Conservation (phyloP, 371 early-diverging fungal species). For the Conidiobolus incongruus region DNA sequence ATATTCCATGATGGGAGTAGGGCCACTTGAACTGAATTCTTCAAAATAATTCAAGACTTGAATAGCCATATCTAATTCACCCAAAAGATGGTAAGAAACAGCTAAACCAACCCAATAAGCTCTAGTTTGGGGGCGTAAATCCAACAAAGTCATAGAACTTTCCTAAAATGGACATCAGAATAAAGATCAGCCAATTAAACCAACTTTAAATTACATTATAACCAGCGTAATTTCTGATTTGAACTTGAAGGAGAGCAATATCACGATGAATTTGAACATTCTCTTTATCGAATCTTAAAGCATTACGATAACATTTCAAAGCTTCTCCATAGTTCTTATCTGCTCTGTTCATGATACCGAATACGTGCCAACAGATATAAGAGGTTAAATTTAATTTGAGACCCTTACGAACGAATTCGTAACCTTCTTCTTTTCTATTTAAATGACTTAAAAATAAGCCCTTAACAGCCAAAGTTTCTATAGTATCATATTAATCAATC, state of each 20-base stretch:
- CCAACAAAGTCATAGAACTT: constrained; percentile 39
- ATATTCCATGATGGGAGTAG: constrained; percentile 17
- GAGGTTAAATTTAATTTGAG: constrained; percentile 52
- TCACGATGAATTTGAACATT: constrained; percentile 83
- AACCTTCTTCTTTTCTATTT: constrained; percentile 79
- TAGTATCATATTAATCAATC: too few relatives aligned
- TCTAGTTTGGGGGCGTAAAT: constrained; percentile 38
- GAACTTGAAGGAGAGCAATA: constrained; percentile 64
- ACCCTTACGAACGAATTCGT: constrained; percentile 70
- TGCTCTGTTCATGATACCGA: constrained; percentile 69
- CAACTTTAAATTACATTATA: constrained; percentile 45
- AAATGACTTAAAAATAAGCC: constrained; percentile 74
- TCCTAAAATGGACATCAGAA: too few relatives aligned
- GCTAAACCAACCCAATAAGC: constrained; percentile 73
- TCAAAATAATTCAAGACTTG: constrained; percentile 42
- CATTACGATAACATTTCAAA: constrained; percentile 70
- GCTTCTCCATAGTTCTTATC: constrained; percentile 91
- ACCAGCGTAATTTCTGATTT: constrained; percentile 68
- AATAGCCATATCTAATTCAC: constrained; percentile 46
- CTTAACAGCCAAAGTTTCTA: constrained; percentile 86
- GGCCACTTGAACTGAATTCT: constrained; percentile 1
- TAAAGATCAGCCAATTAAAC: too few relatives aligned
- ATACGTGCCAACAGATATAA: constrained; percentile 94
- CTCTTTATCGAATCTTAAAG: constrained; percentile 74
- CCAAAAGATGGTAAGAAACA: constrained; percentile 58